Evolutionary conservation across 2,329 filamentous ascomycete genomes (phyloP), one percentile per base, ranked within the genome.

Genomic region (Phialemoniopsis sp.): DNA sequence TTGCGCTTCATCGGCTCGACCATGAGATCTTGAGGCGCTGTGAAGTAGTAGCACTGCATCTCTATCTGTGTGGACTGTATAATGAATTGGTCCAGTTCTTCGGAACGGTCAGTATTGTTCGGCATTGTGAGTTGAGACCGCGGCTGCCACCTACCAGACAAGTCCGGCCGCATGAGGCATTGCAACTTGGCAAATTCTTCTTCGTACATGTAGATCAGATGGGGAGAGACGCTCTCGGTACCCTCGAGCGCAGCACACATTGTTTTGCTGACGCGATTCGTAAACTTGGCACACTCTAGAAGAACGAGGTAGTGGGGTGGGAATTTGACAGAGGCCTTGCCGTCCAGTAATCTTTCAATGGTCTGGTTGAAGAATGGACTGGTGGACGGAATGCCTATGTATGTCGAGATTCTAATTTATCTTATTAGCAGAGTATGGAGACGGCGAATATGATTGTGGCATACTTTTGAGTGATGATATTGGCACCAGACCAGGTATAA

Each of bases 401-500:
- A 59, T 8, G 59, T 64, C 4, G 69, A 64, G 4, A 57, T 53
- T 7, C 50, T 47, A 42, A 16, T 18, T 26, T 10, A 14, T n/a
- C 9, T 1, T 30, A 29, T 41, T 13, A 36, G 32, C 8, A n/a
- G 28, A 3, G 18, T 17, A 31, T 3, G 21, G n/a, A 29, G 17
- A 13, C 16, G n/a, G n/a, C n/a, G n/a, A n/a, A n/a, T n/a, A n/a
- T n/a, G n/a, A n/a, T n/a, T n/a, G n/a, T n/a, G 13, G 39, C 50
- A 3, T 49, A 72, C 69, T 67, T 66, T 44, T 78, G 73, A 1
- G 69, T 62, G 8, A 77, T 58, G 13, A 75, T 69, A 17, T 72
- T 76, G 44, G 70, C 72, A 2, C 70, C 71, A 3, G 71, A 61
- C 74, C 74, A 78, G 0, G 73, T 75, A 34, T 62, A 69, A 1